These are phyloP conservation scores for Mycena metata DNA, from an alignment of 768 basidiomycete species.

Conservation along the genomic window DNA sequence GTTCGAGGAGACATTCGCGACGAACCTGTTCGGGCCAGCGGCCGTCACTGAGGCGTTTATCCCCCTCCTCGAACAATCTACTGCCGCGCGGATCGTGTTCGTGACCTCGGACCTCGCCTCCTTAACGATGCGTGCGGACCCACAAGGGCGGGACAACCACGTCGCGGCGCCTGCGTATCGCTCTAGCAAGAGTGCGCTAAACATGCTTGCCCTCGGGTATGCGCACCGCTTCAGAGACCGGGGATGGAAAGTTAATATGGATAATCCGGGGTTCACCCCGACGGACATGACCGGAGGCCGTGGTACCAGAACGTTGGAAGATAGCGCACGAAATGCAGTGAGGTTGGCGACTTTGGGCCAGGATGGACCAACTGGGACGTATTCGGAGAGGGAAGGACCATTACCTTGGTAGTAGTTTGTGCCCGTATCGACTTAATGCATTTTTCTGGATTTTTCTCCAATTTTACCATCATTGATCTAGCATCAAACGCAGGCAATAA, in stretches of 20 bases:
- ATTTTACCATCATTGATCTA: too few relatives aligned
- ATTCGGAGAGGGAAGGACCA: conserved; percentile 17
- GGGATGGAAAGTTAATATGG: conserved; percentile 28
- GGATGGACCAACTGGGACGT: conserved; percentile 22
- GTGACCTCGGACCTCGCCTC: conserved; percentile 25
- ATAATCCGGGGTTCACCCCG: conserved; percentile 28
- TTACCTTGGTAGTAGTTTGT: conserved; percentile 21
- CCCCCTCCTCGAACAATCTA: conserved; percentile 22
- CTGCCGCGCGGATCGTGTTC: conserved; percentile 21
- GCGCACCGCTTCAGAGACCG: conserved; percentile 12
- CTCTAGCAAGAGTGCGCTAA: conserved; percentile 30
- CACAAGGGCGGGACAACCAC: conserved; percentile 6
- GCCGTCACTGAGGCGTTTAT: conserved; percentile 19
- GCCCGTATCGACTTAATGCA: too few relatives aligned
- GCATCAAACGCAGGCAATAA: too few relatives aligned
- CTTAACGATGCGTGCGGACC: conserved; percentile 17
- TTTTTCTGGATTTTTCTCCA: too few relatives aligned
- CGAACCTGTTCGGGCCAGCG: conserved; percentile 20
- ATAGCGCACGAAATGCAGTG: conserved; percentile 17
- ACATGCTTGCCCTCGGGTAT: conserved; percentile 29
- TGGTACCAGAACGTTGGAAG: conserved; percentile 22
- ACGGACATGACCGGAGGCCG: conserved; percentile 19
- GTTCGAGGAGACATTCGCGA: conserved; percentile 24
- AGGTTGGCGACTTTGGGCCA: conserved; percentile 18
- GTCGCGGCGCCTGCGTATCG: conserved; percentile 8